Evolutionary conservation across 768 basidiomycete genomes (phyloP), one percentile per base, ranked within the genome.

Genomic region (Termitomyces sp.): DNA sequence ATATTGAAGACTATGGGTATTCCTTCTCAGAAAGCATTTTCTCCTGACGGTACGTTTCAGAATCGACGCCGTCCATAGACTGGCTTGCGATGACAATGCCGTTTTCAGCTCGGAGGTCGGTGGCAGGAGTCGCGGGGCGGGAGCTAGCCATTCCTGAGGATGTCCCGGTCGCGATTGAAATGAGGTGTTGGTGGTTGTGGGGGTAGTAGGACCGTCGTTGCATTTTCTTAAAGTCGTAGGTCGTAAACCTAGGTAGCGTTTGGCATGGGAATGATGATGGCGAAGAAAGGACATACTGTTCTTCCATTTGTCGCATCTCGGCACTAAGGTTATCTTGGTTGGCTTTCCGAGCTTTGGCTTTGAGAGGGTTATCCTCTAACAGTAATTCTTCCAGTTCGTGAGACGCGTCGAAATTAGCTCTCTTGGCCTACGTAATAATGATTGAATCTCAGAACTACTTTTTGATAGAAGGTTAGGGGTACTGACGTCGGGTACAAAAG

Each of bases 221-320:
- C 86, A 91, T 94, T 72, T 87, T 89, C 73, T 87, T 88, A 72
- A 92, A 96, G 72, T 98, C 95, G 65, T 97, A 97, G 6, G 89
- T 80, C 16, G 88, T 87, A 71, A 97, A 97, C 71, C 94, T 96
- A 63, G 16, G 19, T 34, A 19, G 27, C 9, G 17, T 48, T 48
- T 21, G 27, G 50, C 44, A 11, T 45, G 60, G 8, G 31, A 46
- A 50, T 55, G 43, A 21, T n/a, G 60, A 59, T 10, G 21, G 40
- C 55, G 31, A 46, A 54, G 56, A 34, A 60, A 62, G 51, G 27
- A 75, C 82, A 58, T 66, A 98, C 95, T 96, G 95, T 69, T 98
- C 95, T 73, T 99, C 97, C 95, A 98, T 97, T 75, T 94, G 88
- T 59, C 91, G 78, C 92, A 95, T 95, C 71, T 99, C 97, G 0